Conservation (phyloP, 345 rosid genomes). For the Syzygium oleosum region DNA sequence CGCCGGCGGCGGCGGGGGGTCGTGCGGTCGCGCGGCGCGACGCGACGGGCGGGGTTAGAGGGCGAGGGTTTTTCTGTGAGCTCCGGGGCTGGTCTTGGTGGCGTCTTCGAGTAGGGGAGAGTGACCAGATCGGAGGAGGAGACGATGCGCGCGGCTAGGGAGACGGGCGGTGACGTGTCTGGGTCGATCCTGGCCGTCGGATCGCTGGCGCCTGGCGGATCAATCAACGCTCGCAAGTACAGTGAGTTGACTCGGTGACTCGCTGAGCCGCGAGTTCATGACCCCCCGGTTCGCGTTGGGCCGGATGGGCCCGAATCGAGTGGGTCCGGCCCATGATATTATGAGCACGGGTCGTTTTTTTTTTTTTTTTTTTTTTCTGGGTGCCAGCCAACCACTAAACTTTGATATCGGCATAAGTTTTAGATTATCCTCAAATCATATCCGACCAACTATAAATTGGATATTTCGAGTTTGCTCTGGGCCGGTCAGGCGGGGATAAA, state of each 20-base stretch:
- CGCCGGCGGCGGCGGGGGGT: slow-evolving; percentile 11
- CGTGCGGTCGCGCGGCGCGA: not conserved
- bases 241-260: not conserved
- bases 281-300: not conserved
- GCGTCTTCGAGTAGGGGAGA: not conserved
- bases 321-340: not conserved
- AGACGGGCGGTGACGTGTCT: slow-evolving; percentile 15
- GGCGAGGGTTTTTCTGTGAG: not conserved
- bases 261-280: not conserved
- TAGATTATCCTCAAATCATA: not conserved
- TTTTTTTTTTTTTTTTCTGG: not conserved
- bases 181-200: slow-evolving; percentile 10
- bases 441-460: not conserved
- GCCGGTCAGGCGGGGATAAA: not conserved
- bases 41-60: not conserved
- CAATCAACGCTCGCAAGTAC: not conserved
- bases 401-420: not conserved
- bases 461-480: not conserved
- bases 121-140: not conserved
- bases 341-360: not conserved
- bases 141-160: not conserved
- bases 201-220: not conserved
- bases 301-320: not conserved
- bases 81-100: not conserved
- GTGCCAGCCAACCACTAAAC: not conserved